These are phyloP conservation scores for Cucurbita ficifolia DNA, from an alignment of 306 rosid species.

Conservation along the genomic window DNA sequence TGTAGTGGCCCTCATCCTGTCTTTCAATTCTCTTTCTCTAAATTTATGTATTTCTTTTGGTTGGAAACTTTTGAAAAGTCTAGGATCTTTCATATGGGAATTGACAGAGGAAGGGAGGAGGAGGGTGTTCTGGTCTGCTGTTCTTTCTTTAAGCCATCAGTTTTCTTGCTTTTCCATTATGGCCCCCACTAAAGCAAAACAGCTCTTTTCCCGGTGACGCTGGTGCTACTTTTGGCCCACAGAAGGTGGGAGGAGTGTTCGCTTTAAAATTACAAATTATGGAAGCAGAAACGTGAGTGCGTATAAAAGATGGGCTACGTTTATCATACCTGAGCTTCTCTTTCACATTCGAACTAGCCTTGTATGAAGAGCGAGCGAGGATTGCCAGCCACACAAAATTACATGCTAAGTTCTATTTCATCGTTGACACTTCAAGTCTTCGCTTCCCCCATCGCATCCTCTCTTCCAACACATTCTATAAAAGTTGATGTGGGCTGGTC, in stretches of 20 bases:
- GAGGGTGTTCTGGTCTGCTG: background rate
- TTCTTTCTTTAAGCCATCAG: background rate
- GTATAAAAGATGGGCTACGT: background rate
- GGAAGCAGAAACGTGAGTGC: background rate
- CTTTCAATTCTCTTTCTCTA: background rate
- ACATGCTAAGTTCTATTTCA: background rate
- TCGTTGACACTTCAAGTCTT: background rate
- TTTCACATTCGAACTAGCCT: background rate
- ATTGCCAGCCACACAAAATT: background rate
- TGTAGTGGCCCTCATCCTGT: constrained; percentile 30
- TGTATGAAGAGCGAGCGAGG: background rate
- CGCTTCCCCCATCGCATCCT: background rate
- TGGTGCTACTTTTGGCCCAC: background rate
- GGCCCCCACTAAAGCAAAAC: background rate
- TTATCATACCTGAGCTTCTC: constrained; percentile 1
- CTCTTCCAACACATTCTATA: constrained; percentile 1
- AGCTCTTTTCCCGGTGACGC: background rate
- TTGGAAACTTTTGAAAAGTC: background rate
- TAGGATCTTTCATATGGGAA: background rate
- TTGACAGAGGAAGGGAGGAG: constrained; percentile 8
- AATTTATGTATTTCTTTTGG: background rate
- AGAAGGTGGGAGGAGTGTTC: background rate
- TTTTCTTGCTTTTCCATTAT: background rate
- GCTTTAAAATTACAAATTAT: background rate
- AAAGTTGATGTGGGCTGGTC: background rate